These are phyloP conservation scores for Vitis rotundifolia DNA, from an alignment of 164 flowering plant species.

Conservation along the genomic window DNA sequence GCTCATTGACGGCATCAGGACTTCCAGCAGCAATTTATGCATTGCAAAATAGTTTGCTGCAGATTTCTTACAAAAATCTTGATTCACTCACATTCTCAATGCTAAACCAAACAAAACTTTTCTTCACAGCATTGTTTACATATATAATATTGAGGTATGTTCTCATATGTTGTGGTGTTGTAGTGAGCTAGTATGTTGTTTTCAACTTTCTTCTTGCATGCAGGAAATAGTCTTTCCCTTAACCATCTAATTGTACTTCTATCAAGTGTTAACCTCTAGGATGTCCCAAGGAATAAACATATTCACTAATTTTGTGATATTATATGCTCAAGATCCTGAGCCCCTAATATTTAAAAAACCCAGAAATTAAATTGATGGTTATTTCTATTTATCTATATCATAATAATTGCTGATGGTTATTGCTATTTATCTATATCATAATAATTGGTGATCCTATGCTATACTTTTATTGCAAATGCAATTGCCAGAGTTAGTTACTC, in stretches of 20 bases:
- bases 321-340: background rate
- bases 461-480: background rate
- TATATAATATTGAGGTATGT: slow-evolving; percentile 80
- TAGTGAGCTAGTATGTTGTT: background rate
- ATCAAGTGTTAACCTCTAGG: background rate
- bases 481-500: no score
- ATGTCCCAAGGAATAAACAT: background rate
- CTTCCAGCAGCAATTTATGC: slow-evolving; percentile 98
- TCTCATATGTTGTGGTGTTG: background rate
- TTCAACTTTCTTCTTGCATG: background rate
- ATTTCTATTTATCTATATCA: background rate
- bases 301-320: background rate
- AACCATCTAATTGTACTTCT: background rate
- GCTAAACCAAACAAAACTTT: slow-evolving; percentile 92
- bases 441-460: background rate
- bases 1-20: slow-evolving; percentile 86
- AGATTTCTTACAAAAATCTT: slow-evolving; percentile 93
- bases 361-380: background rate
- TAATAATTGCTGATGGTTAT: background rate
- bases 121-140: slow-evolving; percentile 93
- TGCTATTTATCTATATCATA: background rate
- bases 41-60: slow-evolving; percentile 92
- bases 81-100: slow-evolving; percentile 98
- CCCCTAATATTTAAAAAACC: background rate
- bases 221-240: no score